These are phyloP conservation scores for Gynandropsis gynandra DNA, from an alignment of 345 rosid species.

Conservation along the genomic window DNA sequence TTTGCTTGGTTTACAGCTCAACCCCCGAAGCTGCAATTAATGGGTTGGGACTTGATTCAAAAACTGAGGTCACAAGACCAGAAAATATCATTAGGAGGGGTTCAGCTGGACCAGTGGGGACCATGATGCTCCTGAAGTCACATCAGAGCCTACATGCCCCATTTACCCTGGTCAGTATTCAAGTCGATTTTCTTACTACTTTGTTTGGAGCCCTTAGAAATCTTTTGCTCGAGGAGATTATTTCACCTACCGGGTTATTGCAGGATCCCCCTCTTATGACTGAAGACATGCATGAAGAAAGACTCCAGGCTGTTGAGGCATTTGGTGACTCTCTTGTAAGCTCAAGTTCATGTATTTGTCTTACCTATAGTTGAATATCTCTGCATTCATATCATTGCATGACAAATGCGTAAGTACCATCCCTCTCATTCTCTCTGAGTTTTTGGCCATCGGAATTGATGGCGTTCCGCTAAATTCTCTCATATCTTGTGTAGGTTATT, in stretches of 20 bases:
- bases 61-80: slow-evolving; percentile 35
- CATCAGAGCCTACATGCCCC: slow-evolving; percentile 83
- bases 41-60: slow-evolving; percentile 22
- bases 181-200: slow-evolving; percentile 17
- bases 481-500: neutral
- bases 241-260: slow-evolving; percentile 16
- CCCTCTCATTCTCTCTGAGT: too few relatives aligned
- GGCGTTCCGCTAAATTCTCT: neutral
- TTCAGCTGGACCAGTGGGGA: slow-evolving; percentile 76
- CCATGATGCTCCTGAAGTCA: slow-evolving; percentile 84
- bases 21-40: slow-evolving; percentile 22
- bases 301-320: slow-evolving; percentile 84
- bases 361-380: slow-evolving; percentile 15
- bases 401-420: slow-evolving; percentile 4
- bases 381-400: slow-evolving; percentile 9
- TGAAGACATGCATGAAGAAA: slow-evolving; percentile 99
- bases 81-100: slow-evolving; percentile 55
- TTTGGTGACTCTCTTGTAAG: slow-evolving; percentile 82
- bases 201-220: neutral
- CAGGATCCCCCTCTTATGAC: slow-evolving; percentile 95
- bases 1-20: slow-evolving; percentile 24
- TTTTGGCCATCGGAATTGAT: neutral
- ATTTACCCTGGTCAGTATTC: slow-evolving; percentile 68
- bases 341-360: slow-evolving; percentile 17
- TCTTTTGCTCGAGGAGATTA: neutral